Evolutionary conservation across 2,329 filamentous ascomycete genomes (phyloP), one percentile per base, ranked within the genome.

Genomic region (Fusarium penzigii): DNA sequence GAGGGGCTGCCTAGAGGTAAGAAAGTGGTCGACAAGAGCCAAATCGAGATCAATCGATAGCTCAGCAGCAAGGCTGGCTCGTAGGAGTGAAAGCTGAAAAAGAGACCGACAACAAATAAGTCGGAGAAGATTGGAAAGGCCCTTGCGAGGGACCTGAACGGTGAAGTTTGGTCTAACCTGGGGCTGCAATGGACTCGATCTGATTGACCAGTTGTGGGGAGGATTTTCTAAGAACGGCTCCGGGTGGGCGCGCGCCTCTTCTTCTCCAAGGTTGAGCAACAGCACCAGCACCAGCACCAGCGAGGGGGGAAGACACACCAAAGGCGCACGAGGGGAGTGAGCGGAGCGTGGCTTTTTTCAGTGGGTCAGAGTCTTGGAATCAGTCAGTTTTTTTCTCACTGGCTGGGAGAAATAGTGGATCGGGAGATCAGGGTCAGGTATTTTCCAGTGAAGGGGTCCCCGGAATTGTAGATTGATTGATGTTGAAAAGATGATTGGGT

Each of bases 131-230:
- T 53, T 42, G 43, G 48, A 53, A 64, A 60, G 54, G 55, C 52
- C 58, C 51, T 59, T 36, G 32, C 32, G 53, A 54, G 38, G 53
- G 52, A 59, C 58, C 57, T 60, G 53, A 57, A 63, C 62, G 59
- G 58, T 63, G 62, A 60, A 65, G 56, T 64, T 63, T 64, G 59
- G 56, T 53, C 58, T 61, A 50, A 61, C 51, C 59, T 64, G 59
- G 61, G 55, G 52, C 59, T 59, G 52, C 58, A 64, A 63, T 57
- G 52, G 59, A 56, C 59, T 63, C 55, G 55, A 49, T 50, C 55
- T 56, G 39, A 46, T 56, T 51, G 50, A 55, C 49, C 51, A 60
- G 32, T 58, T 53, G 55, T 53, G 56, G 56, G 50, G 41, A 32
- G 32, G 13, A 14, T 11, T 36, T 36, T 5, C 32, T 36, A 36